Base-by-base conservation (phyloP, 805 yeast species). In the Kazachstania viticola region DNA sequence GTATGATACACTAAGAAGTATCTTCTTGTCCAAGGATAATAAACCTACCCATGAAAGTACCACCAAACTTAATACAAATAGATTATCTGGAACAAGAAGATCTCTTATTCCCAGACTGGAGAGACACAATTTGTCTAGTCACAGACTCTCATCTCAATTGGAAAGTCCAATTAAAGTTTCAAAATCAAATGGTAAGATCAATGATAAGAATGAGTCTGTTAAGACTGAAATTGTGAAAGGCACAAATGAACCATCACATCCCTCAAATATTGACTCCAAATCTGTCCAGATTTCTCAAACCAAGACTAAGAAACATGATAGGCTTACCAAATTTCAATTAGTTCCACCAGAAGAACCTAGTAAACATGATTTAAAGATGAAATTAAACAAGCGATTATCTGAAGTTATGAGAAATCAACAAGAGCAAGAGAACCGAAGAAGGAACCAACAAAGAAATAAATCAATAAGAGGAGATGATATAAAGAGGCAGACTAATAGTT, bases 331-430 rank as follows among this genome's bases (percentile, higher is more conserved):
- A 25, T 48, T 55, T 30, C 56, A 53, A 32, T 40, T 53, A 17
- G 25, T 44, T 16, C 47, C 52, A 12, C 36, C 47, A 12, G 37
- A 22, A 4, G 51, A 44, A 14, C 32, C 48, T 9, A 46, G 44
- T 23, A 48, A 45, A 27, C 40, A 44, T 19, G 55, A 51, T 27
- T 38, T 51, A 9, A 51, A 51, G 26, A 37, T 46, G 25, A 53
- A 51, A 37, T 28, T 53, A 17, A 46, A 47, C 25, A 51, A 50
- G 35, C 39, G 58, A 27, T 33, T 53, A 21, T 48, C 56, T 15
- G 56, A 48, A 21, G 55, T 53, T 5, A 44, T 49, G 40, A 40
- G 54, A 27, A 47, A 49, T 17, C 58, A 53, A 36, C 54, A 51
- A 31, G 50, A 51, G 29, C 49, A 43, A 26, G 46, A 41, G 26